Conservation (phyloP, 1,284 basidiomycete genomes). For the Apiotrichum mycotoxinovorans region DNA sequence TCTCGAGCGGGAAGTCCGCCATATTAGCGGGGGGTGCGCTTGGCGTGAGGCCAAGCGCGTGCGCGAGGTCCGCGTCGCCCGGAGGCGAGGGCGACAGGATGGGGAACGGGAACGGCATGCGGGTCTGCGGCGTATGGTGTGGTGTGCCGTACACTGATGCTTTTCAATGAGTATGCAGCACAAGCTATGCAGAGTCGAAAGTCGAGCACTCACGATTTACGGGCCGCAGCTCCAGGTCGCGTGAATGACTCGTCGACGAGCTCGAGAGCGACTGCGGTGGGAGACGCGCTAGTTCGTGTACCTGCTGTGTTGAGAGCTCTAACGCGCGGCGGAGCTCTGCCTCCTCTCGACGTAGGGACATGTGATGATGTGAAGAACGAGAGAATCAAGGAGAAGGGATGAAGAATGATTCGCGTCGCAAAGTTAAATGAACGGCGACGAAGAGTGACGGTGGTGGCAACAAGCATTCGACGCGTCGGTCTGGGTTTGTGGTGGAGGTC, state of each 20-base stretch:
- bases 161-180: not conserved
- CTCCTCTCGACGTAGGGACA: conserved; percentile 35
- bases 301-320: conserved; percentile 39
- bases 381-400: not conserved
- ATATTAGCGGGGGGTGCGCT: not conserved
- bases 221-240: conserved; percentile 34
- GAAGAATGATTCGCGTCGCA: not conserved
- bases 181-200: not conserved
- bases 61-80: not conserved
- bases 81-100: not conserved
- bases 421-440: too few relatives aligned
- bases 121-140: not conserved
- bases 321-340: conserved; percentile 40
- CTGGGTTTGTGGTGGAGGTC: too few relatives aligned
- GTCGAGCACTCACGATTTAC: conserved; percentile 1
- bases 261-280: conserved; percentile 28
- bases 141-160: not conserved
- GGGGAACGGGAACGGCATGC: not conserved
- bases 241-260: conserved; percentile 29
- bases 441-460: too few relatives aligned
- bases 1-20: not conserved
- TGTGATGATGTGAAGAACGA: not conserved
- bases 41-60: not conserved
- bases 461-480: too few relatives aligned
- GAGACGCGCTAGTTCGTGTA: conserved; percentile 9